Base-by-base conservation (phyloP, 169 alveolate genomes). In the Hepatocystis sp. region DNA sequence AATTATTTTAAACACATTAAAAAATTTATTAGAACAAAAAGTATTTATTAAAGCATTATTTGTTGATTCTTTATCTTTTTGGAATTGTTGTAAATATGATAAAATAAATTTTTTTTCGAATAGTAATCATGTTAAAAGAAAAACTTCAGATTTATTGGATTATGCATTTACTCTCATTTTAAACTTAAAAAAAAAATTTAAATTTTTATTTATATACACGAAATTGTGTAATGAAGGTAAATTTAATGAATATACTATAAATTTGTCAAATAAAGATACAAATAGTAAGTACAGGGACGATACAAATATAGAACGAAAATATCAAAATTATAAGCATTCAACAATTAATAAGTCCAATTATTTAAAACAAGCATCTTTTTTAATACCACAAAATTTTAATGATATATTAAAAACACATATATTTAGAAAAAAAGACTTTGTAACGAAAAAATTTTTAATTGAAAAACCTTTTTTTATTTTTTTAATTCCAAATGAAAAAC, bases 381-480 rank as follows among this genome's bases (percentile, higher is more conserved):
- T 49, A 61, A 51, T 71, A 42, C 86, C 86, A 28, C 67, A 71
- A 3, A 71, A 63, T 63, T 71, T 71, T 56, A 71, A 71, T 71
- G 86, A 71, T 61, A 51, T 56, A 23, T 34, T 71, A 19, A 71
- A 71, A 56, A 71, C 86, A 28, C 86, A 71, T 36, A 71, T 71
- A 15, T 71, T 71, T 71, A 17, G 49, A 21, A 71, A 71, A 46
- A 71, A 51, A 34, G 86, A 71, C 49, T 71, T 71, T 23, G 34
- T 10, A 36, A 71, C 76, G 15, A 71, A 71, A 25, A 71, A 71
- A n/a, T 56, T 56, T 71, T 56, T 71, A 71, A 63, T 71, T 23
- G 86, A 71, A 42, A 71, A 71, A 58, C 86, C 86, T 40, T 71
- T 71, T 46, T 60, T 71, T 49, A 71, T 71, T 71, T 71, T 56